phyloP scores from a whole-genome alignment of 2,329 filamentous ascomycete species.

The Corynespora cassiicola region DNA sequence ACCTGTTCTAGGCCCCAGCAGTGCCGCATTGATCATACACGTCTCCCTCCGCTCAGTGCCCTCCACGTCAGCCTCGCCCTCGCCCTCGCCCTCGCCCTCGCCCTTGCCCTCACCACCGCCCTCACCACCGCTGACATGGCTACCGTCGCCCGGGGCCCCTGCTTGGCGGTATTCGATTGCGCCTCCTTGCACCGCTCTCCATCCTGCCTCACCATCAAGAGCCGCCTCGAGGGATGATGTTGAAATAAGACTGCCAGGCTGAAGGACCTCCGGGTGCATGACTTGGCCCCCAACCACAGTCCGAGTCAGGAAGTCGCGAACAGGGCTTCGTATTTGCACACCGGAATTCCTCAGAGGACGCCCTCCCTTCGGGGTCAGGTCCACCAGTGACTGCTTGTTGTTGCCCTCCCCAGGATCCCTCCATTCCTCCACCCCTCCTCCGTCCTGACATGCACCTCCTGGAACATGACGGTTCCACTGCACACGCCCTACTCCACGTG shows the following conservation, averaged over 20 bases:
- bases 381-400: conserved; percentile 68
- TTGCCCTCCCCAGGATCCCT: conserved; percentile 63
- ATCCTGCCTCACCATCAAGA: conserved; percentile 28
- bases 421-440: conserved; percentile 58
- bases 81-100: conserved; percentile 4
- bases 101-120: conserved; percentile 14
- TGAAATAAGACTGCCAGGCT: conserved; percentile 29
- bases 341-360: conserved; percentile 36
- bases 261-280: conserved; percentile 18
- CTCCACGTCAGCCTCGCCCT: too few relatives aligned
- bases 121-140: conserved; percentile 20
- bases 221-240: conserved; percentile 25
- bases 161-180: conserved; percentile 19
- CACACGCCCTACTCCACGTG: conserved; percentile 68
- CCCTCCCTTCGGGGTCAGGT: conserved; percentile 60
- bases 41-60: conserved; percentile 68
- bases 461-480: conserved; percentile 57
- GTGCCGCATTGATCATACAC: conserved; percentile 80
- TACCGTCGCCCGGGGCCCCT: conserved; percentile 16
- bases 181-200: conserved; percentile 23
- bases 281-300: conserved; percentile 25
- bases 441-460: conserved; percentile 55
- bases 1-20: conserved; percentile 66
- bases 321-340: conserved; percentile 26
- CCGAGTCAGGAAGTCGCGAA: conserved; percentile 17